Conservation (phyloP, 2,329 filamentous ascomycete species). For the Beauveria asiatica region DNA sequence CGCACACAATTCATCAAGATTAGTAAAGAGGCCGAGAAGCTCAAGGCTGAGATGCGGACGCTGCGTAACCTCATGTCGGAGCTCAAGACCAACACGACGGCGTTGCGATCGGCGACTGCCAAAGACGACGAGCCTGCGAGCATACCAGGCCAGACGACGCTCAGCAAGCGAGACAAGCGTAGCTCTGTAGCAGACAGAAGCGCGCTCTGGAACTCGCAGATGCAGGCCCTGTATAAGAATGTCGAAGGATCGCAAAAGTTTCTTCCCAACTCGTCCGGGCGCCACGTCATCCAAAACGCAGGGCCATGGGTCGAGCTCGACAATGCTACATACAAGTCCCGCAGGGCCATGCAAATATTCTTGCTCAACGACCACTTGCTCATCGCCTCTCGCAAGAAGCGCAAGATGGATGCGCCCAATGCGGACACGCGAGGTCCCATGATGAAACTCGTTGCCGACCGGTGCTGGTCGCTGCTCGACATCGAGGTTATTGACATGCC, state of each 20-base stretch:
- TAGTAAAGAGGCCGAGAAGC: constrained; percentile 95
- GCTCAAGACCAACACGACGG: constrained; percentile 68
- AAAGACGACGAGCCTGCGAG: constrained; percentile 39
- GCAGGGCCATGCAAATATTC: constrained; percentile 82
- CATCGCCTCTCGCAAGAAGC: constrained; percentile 86
- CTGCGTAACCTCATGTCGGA: constrained; percentile 88
- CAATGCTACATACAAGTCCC: constrained; percentile 92
- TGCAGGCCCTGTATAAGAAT: constrained; percentile 79
- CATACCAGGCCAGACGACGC: constrained; percentile 41
- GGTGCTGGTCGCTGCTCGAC: constrained; percentile 89
- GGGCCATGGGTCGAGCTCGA: constrained; percentile 93
- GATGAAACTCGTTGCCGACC: constrained; percentile 81
- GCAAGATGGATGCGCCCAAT: constrained; percentile 61
- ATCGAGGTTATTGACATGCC: constrained; percentile 88
- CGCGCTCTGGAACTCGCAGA: constrained; percentile 59
- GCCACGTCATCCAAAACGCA: constrained; percentile 89
- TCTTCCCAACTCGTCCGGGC: constrained; percentile 78
- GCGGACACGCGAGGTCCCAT: constrained; percentile 42
- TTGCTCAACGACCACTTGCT: constrained; percentile 91
- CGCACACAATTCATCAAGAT: constrained; percentile 98
- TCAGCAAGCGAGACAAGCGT: constrained; percentile 70
- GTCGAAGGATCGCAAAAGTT: constrained; percentile 99
- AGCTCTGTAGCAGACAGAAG: constrained; percentile 74
- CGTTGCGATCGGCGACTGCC: constrained; percentile 51
- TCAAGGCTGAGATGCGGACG: constrained; percentile 91